Evolutionary conservation across 2,329 filamentous ascomycete species (phyloP), one percentile per base, ranked within the genome.

Genomic region (Plectosphaerella cucumerina): DNA sequence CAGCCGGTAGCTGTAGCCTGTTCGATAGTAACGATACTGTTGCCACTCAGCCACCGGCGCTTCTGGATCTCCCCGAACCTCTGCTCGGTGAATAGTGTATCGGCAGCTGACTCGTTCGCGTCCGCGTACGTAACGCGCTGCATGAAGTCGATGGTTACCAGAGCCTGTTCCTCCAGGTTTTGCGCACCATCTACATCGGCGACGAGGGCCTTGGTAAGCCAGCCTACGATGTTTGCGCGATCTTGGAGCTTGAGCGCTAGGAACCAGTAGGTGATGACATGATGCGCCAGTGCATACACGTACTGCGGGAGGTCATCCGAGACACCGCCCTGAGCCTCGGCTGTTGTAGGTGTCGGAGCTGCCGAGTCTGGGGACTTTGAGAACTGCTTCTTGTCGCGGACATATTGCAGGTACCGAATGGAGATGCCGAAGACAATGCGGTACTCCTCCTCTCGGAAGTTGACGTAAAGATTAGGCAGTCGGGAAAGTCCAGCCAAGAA

Each of bases 181-280:
- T 90, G 84, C 39, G 81, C 83, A 15, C 90, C 90, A 52, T 86
- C 81, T 21, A 81, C 80, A 61, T 96, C 90, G 9, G 81, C 86
- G 59, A 93, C 92, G 10, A 99, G 77, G 56, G 90, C 90, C 62
- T 87, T 90, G 11, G 89, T 87, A 56, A 99, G 96, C 89, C 90
- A 96, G 23, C 85, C 84, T 48, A 97, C 91, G 58, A 96, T 86
- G 54, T 84, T 89, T 33, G 86, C 82, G 47, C 94, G 85, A 64
- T 97, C 91, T 35, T 86, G 82, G 48, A 96, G 78, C 62, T 90
- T 93, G 59, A 99, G 68, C 1, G 91, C 89, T 59, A 99, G 78
- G 65, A 97, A 99, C 94, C 94, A 99, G 65, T 96, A 97, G 2
- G 91, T 87, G 58, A 99, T 92, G 59, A 96, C 90, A 65, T 97